Base-by-base conservation (phyloP, 306 rosid genomes). In the Rosa multiflora region DNA sequence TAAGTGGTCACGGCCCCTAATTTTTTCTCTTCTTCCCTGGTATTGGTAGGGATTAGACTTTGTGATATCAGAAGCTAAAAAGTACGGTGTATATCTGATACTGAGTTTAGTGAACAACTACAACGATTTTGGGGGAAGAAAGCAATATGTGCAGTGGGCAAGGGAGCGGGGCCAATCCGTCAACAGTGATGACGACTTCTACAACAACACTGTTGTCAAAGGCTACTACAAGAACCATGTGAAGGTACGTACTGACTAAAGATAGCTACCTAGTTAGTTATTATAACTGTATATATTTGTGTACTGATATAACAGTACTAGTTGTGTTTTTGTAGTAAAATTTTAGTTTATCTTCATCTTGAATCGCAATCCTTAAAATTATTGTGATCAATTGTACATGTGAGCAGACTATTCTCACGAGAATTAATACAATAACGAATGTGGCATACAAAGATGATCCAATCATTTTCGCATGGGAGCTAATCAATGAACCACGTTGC, bases 131-230 rank as follows among this genome's bases (percentile, higher is more conserved):
- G 94, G 92, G 56, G 94, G 94, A 58, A 90, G 82, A 13, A 85
- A 85, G 72, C 89, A 88, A 17, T 90, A 88, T 52, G 84, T 86
- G 61, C 48, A 87, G 47, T 90, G 94, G 94, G 92, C 94, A 10
- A 86, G 68, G 35, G 81, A 40, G 18, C 51, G 26, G 12, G 85
- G 88, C 4, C 70, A 70, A 44, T 15, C 72, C 0, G 49, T 87
- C 10, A 49, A 40, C 20, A 72, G 78, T 5, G 92, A 88, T 26
- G 90, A 90, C 61, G 88, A 85, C 55, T 90, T 90, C 5, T 87
- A 81, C 66, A 85, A 82, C 1, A 82, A 85, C 75, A 49, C 77
- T 5, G 40, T 80, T 13, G 74, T 80, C 3, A 88, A 80, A 56
- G 82, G 59, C 52, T 85, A 78, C 75, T 89, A 82, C 88, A 87